These are phyloP conservation scores for Verticillium alfalfae DNA, from an alignment of 2,329 filamentous ascomycete genomes.

Conservation along the genomic window DNA sequence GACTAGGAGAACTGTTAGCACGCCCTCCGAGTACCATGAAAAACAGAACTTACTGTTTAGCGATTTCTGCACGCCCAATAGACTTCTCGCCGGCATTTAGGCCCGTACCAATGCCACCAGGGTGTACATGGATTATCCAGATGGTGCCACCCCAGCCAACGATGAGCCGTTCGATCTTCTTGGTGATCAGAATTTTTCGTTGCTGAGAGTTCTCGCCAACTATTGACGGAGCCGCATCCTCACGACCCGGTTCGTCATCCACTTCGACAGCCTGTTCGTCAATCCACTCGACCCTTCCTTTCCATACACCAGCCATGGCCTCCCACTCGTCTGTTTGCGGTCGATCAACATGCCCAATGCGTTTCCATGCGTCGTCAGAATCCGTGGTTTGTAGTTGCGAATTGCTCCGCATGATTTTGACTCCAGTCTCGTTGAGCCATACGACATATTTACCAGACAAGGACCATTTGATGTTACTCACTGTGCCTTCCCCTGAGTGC, in stretches of 20 bases:
- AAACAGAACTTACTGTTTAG: constrained; percentile 70
- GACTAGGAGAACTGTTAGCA: constrained; percentile 40
- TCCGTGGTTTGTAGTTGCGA: constrained; percentile 72
- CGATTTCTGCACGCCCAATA: constrained; percentile 79
- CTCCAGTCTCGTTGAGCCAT: constrained; percentile 95
- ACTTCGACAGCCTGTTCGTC: constrained; percentile 74
- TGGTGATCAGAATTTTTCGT: constrained; percentile 40
- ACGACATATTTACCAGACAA: constrained; percentile 85
- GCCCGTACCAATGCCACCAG: constrained; percentile 61
- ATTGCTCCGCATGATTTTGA: constrained; percentile 95
- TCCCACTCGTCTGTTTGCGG: constrained; percentile 87
- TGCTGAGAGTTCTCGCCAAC: constrained; percentile 42
- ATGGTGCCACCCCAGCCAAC: constrained; percentile 95
- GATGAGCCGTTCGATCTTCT: constrained; percentile 68
- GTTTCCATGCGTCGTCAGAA: constrained; percentile 83
- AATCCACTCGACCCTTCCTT: constrained; percentile 87
- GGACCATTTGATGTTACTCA: constrained; percentile 93
- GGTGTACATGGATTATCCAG: constrained; percentile 90
- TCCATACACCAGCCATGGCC: constrained; percentile 95
- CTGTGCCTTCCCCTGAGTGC: constrained; percentile 86
- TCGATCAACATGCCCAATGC: constrained; percentile 85
- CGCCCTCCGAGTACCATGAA: background rate
- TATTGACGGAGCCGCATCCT: constrained; percentile 30
- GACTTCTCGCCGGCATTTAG: constrained; percentile 65
- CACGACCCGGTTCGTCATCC: constrained; percentile 50